phyloP scores from a whole-genome alignment of 2,329 filamentous ascomycete genomes.

The Fusarium sp. region DNA sequence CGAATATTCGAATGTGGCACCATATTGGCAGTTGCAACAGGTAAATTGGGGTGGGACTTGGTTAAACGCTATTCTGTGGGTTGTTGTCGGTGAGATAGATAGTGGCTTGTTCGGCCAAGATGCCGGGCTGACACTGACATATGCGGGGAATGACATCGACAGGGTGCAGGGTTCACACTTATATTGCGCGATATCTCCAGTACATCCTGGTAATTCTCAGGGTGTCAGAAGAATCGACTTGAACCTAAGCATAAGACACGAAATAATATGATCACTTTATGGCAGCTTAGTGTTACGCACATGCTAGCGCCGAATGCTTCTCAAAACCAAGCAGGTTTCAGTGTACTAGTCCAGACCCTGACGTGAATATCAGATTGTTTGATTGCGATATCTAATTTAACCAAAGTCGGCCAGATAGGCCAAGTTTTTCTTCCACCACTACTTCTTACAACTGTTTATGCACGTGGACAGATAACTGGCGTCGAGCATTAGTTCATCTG shows the following conservation, averaged over 20 bases:
- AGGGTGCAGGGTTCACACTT: not conserved
- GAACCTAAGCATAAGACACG: no score
- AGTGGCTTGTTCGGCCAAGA: not conserved
- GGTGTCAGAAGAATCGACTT: no score
- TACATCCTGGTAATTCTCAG: not conserved
- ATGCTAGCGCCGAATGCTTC: no score
- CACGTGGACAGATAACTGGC: not conserved
- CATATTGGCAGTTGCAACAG: not conserved
- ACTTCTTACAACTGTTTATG: rapidly evolving
- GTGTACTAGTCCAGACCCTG: no score
- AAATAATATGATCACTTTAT: no score
- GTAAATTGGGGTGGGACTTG: not conserved
- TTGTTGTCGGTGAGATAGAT: not conserved
- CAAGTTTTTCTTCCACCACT: not conserved
- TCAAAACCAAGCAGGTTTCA: no score
- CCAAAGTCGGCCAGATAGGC: not conserved
- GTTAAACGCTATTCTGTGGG: not conserved
- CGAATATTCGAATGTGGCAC: not conserved
- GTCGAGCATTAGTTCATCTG: not conserved
- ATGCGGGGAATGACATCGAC: not conserved
- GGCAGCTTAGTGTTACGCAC: no score
- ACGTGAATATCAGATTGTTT: rapidly evolving
- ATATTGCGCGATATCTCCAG: not conserved
- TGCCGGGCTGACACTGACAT: not conserved
- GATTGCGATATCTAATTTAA: not conserved